phyloP scores from a whole-genome alignment of 176 grass and related monocot species.

The Phoenix roebelenii region DNA sequence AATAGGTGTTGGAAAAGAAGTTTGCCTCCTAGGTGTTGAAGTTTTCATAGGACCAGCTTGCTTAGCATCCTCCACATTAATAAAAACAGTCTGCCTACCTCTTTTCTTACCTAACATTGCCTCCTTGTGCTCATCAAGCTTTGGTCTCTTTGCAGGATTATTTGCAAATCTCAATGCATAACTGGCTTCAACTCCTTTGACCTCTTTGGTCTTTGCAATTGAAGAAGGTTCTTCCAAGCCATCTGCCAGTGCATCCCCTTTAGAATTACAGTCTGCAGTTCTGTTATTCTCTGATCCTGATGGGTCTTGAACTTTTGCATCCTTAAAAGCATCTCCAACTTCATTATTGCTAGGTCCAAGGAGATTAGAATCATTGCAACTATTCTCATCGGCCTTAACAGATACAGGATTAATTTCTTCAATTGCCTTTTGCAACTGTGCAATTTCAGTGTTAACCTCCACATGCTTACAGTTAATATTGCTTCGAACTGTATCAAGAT shows the following conservation, averaged over 20 bases:
- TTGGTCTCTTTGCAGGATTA: constrained; percentile 77
- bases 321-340: constrained; percentile 43
- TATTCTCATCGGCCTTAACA: constrained; percentile 25
- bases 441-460: constrained; percentile 20
- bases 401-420: constrained; percentile 34
- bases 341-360: constrained; percentile 38
- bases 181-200: constrained; percentile 82
- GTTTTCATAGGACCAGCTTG: constrained; percentile 84
- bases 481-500: constrained; percentile 38
- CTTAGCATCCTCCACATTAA: constrained; percentile 91
- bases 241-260: constrained; percentile 41
- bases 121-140: constrained; percentile 79
- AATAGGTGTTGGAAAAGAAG: constrained; percentile 77
- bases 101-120: constrained; percentile 96
- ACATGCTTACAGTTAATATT: constrained; percentile 49
- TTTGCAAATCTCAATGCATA: constrained; percentile 74
- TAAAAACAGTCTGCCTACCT: constrained; percentile 79
- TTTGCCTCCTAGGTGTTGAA: constrained; percentile 73
- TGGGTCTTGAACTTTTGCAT: constrained; percentile 18
- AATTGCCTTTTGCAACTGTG: constrained; percentile 31
- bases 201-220: constrained; percentile 51
- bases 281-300: constrained; percentile 23
- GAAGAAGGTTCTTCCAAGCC: constrained; percentile 11
- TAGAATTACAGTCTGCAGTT: constrained; percentile 31
- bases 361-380: constrained; percentile 26